Evolutionary conservation across 1,284 basidiomycete genomes (phyloP).

Genomic region (Cutaneotrichosporon spelunceum): DNA sequence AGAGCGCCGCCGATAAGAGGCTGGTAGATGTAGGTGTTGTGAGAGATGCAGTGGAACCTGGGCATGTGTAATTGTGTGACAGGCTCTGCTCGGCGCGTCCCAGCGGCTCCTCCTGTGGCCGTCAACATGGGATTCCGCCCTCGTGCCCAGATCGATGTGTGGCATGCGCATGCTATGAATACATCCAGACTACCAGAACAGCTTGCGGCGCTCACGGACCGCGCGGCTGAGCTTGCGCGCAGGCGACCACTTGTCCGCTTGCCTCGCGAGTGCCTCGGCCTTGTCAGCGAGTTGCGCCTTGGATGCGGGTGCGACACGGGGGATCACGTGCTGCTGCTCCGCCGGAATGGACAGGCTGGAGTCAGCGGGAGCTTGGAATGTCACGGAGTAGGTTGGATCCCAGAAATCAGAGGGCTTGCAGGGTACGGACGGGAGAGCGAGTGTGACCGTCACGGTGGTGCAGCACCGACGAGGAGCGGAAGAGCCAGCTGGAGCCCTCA

Average conservation of each 20-base stretch:
- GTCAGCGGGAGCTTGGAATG: slow-evolving; percentile 4
- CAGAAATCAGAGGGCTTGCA: no score
- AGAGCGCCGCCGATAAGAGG: neutral
- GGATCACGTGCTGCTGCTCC: slow-evolving; percentile 32
- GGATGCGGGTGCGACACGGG: slow-evolving; percentile 38
- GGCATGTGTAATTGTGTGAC: neutral
- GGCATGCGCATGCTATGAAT: slow-evolving; percentile 5
- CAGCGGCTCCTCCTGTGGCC: no score
- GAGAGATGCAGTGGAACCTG: neutral
- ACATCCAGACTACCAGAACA: slow-evolving; percentile 39
- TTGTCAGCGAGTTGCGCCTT: slow-evolving; percentile 22
- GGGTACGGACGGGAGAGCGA: no score
- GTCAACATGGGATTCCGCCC: neutral
- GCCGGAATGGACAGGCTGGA: slow-evolving; percentile 30
- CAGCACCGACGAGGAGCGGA: no score
- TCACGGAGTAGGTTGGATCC: neutral
- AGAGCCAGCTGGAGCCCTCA: no score
- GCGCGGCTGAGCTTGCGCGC: slow-evolving; percentile 38
- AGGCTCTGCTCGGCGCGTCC: no score
- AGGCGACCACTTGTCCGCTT: slow-evolving; percentile 39
- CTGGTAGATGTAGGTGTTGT: neutral
- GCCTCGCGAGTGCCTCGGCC: slow-evolving; percentile 22
- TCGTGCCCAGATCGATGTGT: neutral
- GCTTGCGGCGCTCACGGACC: slow-evolving; percentile 41
- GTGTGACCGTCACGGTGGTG: no score